phyloP scores from a whole-genome alignment of 2,329 filamentous ascomycete genomes.

The Cyphellophora attinorum region DNA sequence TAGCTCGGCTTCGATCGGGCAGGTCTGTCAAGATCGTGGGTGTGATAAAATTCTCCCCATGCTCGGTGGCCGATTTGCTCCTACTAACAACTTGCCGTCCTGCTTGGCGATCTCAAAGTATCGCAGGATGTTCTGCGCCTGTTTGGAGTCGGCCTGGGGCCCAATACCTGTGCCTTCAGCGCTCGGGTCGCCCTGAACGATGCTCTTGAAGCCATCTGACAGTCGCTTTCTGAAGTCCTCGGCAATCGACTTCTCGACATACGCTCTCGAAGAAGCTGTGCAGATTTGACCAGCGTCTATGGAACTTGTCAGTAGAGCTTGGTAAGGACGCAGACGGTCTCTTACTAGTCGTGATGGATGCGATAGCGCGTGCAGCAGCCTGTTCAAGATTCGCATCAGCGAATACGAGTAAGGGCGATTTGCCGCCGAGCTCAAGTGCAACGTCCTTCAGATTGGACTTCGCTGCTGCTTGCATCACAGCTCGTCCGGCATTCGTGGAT shows the following conservation, averaged over 20 bases:
- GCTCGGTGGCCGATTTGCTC: conserved; percentile 49
- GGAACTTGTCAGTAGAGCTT: conserved; percentile 45
- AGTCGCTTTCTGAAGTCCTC: conserved; percentile 56
- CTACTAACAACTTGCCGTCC: conserved; percentile 58
- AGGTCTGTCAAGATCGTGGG: conserved; percentile 50
- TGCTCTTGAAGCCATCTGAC: conserved; percentile 28
- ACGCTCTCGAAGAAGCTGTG: conserved; percentile 53
- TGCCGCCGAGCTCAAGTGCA: conserved; percentile 56
- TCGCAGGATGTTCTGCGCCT: conserved; percentile 60
- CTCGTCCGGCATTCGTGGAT: conserved; percentile 25
- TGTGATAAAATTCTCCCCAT: conserved; percentile 56
- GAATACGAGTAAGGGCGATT: conserved; percentile 56
- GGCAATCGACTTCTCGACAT: conserved; percentile 52
- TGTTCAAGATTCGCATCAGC: conserved; percentile 57
- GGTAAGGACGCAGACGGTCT: conserved; percentile 59
- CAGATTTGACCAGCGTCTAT: conserved; percentile 57
- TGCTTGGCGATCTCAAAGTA: conserved; percentile 63
- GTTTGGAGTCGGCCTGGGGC: conserved; percentile 61
- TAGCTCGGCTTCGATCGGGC: conserved; percentile 48
- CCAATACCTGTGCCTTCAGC: conserved; percentile 62
- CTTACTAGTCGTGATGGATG: conserved; percentile 33
- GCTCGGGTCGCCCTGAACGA: conserved; percentile 60
- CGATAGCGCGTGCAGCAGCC: conserved; percentile 50
- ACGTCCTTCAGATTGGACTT: conserved; percentile 45
- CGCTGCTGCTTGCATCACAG: conserved; percentile 29